A percentile compares a stretch with the other conserved stretches of the same genome.
Evolutionary conservation across 176 grass and related monocot species (phyloP).

Genomic region (Calamus simplicifolius): DNA sequence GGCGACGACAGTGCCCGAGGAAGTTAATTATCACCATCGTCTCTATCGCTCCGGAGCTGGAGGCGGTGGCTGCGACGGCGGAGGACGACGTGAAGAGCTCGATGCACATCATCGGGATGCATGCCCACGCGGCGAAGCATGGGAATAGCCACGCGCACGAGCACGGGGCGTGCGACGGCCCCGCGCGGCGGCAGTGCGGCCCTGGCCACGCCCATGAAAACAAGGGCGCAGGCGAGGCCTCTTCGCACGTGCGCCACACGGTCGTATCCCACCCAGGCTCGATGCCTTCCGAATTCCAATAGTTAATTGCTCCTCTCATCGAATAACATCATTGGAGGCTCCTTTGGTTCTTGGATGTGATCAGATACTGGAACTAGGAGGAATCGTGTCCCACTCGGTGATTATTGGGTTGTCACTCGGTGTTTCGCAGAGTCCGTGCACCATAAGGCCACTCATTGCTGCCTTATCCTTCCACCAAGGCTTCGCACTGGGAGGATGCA

Average conservation of each 20-base stretch:
- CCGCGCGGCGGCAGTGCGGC: no score
- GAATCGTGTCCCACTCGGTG: constrained; percentile 14
- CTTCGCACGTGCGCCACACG: constrained; percentile 4
- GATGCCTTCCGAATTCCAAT: background rate
- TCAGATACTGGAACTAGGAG: constrained; percentile 16
- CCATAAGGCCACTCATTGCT: constrained; percentile 9
- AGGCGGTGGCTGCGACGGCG: no score
- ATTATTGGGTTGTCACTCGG: constrained; percentile 7
- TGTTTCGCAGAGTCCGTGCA: constrained; percentile 9
- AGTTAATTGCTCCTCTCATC: no score
- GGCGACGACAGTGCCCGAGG: background rate
- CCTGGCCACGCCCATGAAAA: constrained; percentile 1
- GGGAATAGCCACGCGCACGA: background rate
- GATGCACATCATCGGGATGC: background rate
- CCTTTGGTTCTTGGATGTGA: background rate
- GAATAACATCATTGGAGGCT: background rate
- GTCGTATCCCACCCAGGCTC: constrained; percentile 13
- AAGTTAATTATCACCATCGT: constrained; percentile 2
- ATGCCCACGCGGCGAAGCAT: background rate
- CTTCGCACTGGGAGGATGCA: constrained; percentile 13
- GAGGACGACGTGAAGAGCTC: background rate
- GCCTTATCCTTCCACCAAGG: constrained; percentile 16
- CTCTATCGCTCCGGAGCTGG: background rate
- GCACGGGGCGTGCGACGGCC: no score
- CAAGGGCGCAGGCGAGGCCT: background rate